Base-by-base conservation (phyloP, 1,284 basidiomycete species). In the Quambalaria eucalypti region DNA sequence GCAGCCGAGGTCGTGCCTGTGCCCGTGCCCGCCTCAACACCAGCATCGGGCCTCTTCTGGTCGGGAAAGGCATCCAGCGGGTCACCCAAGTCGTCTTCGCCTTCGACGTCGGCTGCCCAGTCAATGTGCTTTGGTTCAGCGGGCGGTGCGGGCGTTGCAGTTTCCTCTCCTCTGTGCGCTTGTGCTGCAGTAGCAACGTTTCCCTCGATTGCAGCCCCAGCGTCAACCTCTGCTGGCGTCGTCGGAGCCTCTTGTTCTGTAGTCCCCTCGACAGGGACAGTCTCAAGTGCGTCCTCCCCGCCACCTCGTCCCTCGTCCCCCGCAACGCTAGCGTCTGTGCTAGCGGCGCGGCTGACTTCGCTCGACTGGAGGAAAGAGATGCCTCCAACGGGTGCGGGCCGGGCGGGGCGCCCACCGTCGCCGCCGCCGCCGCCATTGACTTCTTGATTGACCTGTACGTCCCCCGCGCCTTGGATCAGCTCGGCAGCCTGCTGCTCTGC, bases 301-400 rank as follows among this genome's bases (percentile, higher is more conserved):
- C n/a, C n/a, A n/a, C n/a, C n/a, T n/a, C n/a, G n/a, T n/a, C 2
- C 12, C 48, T 49, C 48, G 21, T 28, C 50, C 19, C 16, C 21
- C 19, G 36, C 36, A 6, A 39, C 16, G 16, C 50, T 39, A n/a
- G 38, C 38, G 2, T 30, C 50, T 2, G 50, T 38, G 38, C 50
- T 39, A 2, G 36, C 50, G 14, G 28, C 50, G 8, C 36, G 50
- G 40, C 38, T 51, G 36, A 52, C 51, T 33, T 52, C 51, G 51
- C 51, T 52, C 10, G 42, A 29, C 23, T 52, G 51, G 29, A 52
- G 31, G 51, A 52, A 52, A 28, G 44, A 31, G 51, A 52, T 52
- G n/a, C 44, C 40, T 5, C 40, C 51, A 16, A 19, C 21, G 6
- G 50, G 23, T 39, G 50, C 14, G 19, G 50, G 14, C 9, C 31